Conservation (phyloP, 2,329 filamentous ascomycete genomes). For the Magnaporthiopsis rhizophila region DNA sequence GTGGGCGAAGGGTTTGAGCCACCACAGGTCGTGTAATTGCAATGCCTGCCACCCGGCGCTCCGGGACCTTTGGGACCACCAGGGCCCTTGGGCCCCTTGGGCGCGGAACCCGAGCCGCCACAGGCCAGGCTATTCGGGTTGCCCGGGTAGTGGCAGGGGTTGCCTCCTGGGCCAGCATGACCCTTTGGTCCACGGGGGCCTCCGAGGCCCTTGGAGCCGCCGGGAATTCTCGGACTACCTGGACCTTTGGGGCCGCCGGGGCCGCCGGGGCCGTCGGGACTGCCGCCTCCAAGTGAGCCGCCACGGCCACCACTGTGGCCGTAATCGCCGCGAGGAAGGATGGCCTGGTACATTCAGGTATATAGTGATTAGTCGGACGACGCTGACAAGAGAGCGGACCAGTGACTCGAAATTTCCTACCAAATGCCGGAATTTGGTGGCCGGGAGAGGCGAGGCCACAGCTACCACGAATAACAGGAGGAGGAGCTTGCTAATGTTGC, state of each 20-base stretch:
- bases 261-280: background rate
- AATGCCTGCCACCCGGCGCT: no score
- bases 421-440: background rate
- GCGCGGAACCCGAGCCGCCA: background rate
- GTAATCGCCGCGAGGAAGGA: background rate
- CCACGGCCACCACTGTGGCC: background rate
- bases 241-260: background rate
- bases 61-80: no score
- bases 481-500: conserved; percentile 1
- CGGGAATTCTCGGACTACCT: background rate
- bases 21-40: no score
- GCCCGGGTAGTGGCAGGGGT: conserved; percentile 3
- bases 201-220: background rate
- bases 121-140: conserved; percentile 1
- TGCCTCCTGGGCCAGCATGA: background rate
- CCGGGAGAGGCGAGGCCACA: background rate
- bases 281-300: background rate
- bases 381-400: no score
- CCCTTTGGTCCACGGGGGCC: background rate
- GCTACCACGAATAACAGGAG: background rate
- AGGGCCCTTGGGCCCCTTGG: background rate
- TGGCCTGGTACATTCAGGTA: background rate
- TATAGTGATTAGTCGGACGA: background rate
- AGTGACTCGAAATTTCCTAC: background rate
- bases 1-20: no score